Percentiles rank a stretch among this genome's conserved stretches.
These are phyloP conservation scores for Aristolochia fimbriata DNA, from an alignment of 164 flowering plant species.

Conservation along the genomic window DNA sequence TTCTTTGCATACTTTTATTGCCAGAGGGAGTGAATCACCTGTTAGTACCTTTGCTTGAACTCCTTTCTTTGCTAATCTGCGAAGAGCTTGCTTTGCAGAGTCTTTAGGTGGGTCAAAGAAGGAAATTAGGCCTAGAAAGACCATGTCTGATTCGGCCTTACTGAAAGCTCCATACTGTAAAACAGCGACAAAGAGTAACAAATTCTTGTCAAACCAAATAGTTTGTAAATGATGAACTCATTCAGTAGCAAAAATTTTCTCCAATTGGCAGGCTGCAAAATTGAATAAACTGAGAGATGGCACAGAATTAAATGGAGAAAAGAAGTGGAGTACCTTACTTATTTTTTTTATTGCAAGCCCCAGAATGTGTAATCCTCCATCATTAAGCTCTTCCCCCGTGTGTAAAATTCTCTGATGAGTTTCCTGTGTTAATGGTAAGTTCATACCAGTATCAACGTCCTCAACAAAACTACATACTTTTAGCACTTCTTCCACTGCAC, in stretches of 20 bases:
- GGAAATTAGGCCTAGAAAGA: constrained; percentile 55
- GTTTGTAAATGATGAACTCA: constrained; percentile 1
- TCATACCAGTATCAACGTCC: constrained; percentile 26
- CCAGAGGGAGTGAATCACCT: constrained; percentile 59
- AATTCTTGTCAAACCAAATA: too few relatives aligned
- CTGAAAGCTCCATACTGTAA: constrained; percentile 23
- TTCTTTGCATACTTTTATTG: constrained; percentile 58
- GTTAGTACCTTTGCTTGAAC: constrained; percentile 68
- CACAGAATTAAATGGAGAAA: too few relatives aligned
- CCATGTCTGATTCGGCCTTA: constrained; percentile 52
- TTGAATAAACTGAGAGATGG: not conserved
- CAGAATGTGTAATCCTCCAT: constrained; percentile 52
- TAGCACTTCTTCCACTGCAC: constrained; percentile 67
- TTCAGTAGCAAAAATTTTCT: not conserved
- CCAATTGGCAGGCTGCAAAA: not conserved
- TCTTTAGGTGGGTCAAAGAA: constrained; percentile 81
- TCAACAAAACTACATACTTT: constrained; percentile 41
- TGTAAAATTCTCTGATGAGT: constrained; percentile 36
- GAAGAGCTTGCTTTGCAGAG: constrained; percentile 70
- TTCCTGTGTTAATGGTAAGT: constrained; percentile 22
- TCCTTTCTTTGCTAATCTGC: constrained; percentile 63
- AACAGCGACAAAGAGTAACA: constrained; percentile 7
- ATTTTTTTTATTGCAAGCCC: constrained; percentile 44
- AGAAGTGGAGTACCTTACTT: constrained; percentile 9
- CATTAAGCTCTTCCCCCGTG: constrained; percentile 39